Conservation (phyloP, 306 rosid species). For the Styphnolobium japonicum region DNA sequence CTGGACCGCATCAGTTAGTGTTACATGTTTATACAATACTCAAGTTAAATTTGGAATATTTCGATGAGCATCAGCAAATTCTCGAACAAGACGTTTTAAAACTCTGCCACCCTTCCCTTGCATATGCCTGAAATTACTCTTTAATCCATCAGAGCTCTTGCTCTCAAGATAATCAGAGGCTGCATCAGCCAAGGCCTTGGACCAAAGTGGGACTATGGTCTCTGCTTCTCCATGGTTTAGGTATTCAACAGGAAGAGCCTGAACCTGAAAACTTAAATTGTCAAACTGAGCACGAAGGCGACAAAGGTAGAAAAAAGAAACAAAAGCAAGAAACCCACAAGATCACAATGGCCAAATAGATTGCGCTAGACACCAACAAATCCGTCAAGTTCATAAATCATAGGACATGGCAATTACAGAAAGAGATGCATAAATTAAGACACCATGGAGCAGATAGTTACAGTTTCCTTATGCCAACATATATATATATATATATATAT, state of each 20-base stretch:
- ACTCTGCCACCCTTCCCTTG: constrained; percentile 96
- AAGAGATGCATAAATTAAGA: constrained; percentile 4
- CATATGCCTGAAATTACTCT: constrained; percentile 72
- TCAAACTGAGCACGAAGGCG: constrained; percentile 9
- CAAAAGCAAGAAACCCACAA: not conserved
- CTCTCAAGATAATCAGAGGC: constrained; percentile 86
- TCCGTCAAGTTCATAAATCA: not conserved
- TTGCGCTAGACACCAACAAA: constrained; percentile 7
- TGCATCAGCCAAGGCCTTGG: constrained; percentile 80
- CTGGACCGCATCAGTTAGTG: constrained; percentile 20
- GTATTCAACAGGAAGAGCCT: constrained; percentile 86
- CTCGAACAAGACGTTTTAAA: constrained; percentile 81
- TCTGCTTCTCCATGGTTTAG: constrained; percentile 88
- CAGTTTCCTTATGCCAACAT: no score
- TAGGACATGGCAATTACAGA: not conserved
- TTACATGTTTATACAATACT: constrained; percentile 28
- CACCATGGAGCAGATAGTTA: not conserved
- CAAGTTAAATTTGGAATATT: constrained; percentile 71
- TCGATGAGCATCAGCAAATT: constrained; percentile 89
- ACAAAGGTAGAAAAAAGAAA: not conserved
- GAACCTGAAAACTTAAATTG: constrained; percentile 62
- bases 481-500: no score
- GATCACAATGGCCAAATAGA: not conserved
- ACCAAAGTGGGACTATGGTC: constrained; percentile 79
- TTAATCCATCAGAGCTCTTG: constrained; percentile 62